Evolutionary conservation across 2,329 filamentous ascomycete genomes (phyloP).

Genomic region (Fusarium haematococcum): DNA sequence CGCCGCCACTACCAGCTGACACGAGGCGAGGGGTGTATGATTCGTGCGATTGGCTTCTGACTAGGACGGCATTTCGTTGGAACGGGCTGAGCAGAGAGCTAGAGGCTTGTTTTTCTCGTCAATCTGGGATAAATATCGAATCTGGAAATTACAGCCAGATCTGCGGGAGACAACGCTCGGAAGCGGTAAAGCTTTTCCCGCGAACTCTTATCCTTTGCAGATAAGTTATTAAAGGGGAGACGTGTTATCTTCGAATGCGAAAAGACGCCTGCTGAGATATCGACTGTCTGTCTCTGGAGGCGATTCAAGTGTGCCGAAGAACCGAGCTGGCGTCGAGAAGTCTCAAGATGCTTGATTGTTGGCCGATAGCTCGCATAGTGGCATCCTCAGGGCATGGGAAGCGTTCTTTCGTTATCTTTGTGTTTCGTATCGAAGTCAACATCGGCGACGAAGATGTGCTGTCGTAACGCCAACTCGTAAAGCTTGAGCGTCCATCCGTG

Average conservation of each 20-base stretch:
- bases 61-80: background rate
- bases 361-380: background rate
- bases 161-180: background rate
- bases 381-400: fast-evolving
- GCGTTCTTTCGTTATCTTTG: background rate
- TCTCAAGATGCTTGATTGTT: background rate
- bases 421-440: background rate
- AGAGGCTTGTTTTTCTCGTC: background rate
- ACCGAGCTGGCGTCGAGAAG: background rate
- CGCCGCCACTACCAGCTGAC: background rate
- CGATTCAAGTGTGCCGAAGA: background rate
- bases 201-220: background rate
- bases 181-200: background rate
- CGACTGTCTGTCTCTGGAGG: background rate
- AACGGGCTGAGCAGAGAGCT: background rate
- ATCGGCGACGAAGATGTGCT: background rate
- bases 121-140: background rate
- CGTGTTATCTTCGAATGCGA: background rate
- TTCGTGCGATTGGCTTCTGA: constrained; percentile 12
- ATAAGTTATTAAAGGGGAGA: background rate
- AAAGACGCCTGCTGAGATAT: background rate
- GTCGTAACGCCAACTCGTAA: background rate
- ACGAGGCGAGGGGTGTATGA: background rate
- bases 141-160: constrained; percentile 2
- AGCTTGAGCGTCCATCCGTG: background rate